These are phyloP conservation scores for Boletus tylopilopsis DNA, from an alignment of 768 basidiomycete species.

Conservation along the genomic window DNA sequence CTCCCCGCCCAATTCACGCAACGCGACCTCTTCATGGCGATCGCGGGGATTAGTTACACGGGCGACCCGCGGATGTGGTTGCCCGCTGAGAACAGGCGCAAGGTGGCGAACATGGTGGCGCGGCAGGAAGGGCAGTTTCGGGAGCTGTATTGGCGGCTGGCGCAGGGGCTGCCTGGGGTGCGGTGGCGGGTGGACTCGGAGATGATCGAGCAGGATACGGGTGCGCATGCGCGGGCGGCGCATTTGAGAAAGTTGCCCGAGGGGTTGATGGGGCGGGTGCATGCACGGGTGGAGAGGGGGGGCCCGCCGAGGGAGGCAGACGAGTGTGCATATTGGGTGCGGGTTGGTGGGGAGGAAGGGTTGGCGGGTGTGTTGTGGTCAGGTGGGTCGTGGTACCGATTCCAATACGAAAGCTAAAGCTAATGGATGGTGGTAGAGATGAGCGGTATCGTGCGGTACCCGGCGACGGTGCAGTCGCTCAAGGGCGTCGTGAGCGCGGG, in stretches of 20 bases:
- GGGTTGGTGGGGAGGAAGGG: constrained; percentile 60
- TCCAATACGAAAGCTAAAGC: too few relatives aligned
- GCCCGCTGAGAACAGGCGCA: constrained; percentile 91
- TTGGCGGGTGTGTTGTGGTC: constrained; percentile 50
- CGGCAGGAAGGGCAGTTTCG: constrained; percentile 81
- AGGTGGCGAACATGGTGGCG: constrained; percentile 90
- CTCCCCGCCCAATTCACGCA: constrained; percentile 83
- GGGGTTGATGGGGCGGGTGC: constrained; percentile 56
- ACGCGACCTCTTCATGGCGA: constrained; percentile 75
- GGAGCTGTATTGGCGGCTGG: constrained; percentile 80
- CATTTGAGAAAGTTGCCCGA: constrained; percentile 79
- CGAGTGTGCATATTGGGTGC: constrained; percentile 73
- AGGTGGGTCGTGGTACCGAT: constrained; percentile 49
- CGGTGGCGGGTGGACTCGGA: constrained; percentile 55
- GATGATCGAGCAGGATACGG: constrained; percentile 71
- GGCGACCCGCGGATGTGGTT: constrained; percentile 94
- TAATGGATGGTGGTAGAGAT: too few relatives aligned
- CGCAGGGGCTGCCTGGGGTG: constrained; percentile 75
- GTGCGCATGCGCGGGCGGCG: constrained; percentile 61
- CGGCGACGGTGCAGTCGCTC: constrained; percentile 78
- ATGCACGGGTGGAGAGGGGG: constrained; percentile 30
- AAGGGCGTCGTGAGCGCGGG: constrained; percentile 89
- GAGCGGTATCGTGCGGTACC: constrained; percentile 70
- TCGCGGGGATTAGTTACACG: constrained; percentile 81
- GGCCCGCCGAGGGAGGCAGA: constrained; percentile 50